Conservation (phyloP, 2,329 filamentous ascomycete species). For the Aspergillus fumigatus region DNA sequence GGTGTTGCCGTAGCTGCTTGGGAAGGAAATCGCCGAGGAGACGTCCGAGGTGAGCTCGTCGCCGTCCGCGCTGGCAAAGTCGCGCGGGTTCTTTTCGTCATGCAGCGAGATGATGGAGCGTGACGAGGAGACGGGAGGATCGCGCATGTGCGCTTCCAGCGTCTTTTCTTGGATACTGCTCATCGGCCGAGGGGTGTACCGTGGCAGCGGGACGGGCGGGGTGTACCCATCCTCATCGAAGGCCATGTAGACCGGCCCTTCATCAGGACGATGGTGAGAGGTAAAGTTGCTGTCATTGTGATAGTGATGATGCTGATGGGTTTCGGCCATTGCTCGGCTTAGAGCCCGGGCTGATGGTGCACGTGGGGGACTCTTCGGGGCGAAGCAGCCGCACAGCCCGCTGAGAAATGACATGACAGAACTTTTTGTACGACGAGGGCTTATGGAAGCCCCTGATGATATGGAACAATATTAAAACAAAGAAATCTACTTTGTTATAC, state of each 20-base stretch:
- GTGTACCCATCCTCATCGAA: constrained; percentile 26
- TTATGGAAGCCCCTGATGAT: not conserved
- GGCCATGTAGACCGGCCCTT: not conserved
- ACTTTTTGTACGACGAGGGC: not conserved
- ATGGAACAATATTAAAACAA: not conserved
- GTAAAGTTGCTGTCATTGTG: not conserved
- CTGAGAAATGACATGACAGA: constrained; percentile 20
- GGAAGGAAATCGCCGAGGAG: constrained; percentile 39
- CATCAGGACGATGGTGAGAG: not conserved
- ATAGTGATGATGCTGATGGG: not conserved
- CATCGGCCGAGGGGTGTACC: constrained; percentile 38
- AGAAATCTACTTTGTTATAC: not conserved
- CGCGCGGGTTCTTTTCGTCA: constrained; percentile 30
- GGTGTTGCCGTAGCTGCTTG: constrained; percentile 42
- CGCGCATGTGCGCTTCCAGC: constrained; percentile 30
- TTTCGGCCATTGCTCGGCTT: not conserved
- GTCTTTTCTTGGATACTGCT: constrained; percentile 37
- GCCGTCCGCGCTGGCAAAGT: constrained; percentile 16
- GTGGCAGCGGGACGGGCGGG: constrained; percentile 33
- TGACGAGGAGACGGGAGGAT: constrained; percentile 25
- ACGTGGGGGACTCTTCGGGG: constrained; percentile 1
- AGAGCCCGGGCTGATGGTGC: constrained; percentile 2
- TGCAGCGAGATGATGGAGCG: constrained; percentile 4
- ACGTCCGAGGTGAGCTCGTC: constrained; percentile 34
- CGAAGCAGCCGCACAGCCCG: constrained; percentile 22